Evolutionary conservation across 345 rosid genomes (phyloP).

Genomic region (Citrus medica): DNA sequence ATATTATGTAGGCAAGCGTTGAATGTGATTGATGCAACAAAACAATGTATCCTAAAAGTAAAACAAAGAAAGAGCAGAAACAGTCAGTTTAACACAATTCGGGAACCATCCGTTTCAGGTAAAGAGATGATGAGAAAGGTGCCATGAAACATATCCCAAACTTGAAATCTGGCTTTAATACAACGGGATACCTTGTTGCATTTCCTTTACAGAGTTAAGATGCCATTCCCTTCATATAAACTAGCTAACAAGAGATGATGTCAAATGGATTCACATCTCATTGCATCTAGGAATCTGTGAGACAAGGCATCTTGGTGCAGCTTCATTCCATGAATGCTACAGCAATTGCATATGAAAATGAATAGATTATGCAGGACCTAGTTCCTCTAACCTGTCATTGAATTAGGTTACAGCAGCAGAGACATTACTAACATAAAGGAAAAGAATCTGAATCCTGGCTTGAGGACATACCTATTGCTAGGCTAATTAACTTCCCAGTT

Average conservation of each 20-base stretch:
- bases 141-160: not conserved
- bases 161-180: not conserved
- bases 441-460: not conserved
- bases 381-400: not conserved
- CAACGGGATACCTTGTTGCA: not conserved
- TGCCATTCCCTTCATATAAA: not conserved
- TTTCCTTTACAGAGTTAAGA: too few species aligned
- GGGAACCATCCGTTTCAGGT: not conserved
- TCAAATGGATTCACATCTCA: not conserved
- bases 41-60: too few species aligned
- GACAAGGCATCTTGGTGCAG: not conserved
- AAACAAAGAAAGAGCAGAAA: too few species aligned
- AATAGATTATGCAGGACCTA: not conserved
- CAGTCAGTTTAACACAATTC: too few species aligned
- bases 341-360: not conserved
- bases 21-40: too few species aligned
- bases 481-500: slow-evolving; percentile 62
- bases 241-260: not conserved
- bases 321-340: not conserved
- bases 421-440: not conserved
- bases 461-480: not conserved
- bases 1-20: not conserved
- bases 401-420: not conserved
- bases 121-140: not conserved
- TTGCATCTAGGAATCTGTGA: not conserved